A percentile compares a stretch with the other conserved stretches of the same genome.
Evolutionary conservation across 495 filamentous ascomycete genomes (phyloP).

Genomic region (Penicillium odoratum): DNA sequence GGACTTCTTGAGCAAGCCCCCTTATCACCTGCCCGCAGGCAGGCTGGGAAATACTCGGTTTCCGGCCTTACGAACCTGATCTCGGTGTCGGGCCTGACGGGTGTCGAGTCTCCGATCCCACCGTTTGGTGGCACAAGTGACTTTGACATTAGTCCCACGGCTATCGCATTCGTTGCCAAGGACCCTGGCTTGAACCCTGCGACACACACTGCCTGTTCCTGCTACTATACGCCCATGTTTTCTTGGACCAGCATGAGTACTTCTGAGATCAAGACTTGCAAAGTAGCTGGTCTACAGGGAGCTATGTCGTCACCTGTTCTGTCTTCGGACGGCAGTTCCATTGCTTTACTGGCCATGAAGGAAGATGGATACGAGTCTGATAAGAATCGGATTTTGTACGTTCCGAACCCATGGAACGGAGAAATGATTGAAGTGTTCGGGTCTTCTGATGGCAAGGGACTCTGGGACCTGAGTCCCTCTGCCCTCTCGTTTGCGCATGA

Average conservation of each 20-base stretch:
- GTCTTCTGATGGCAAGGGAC: constrained; percentile 59
- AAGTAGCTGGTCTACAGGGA: constrained; percentile 54
- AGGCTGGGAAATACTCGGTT: constrained; percentile 45
- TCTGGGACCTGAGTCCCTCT: constrained; percentile 69
- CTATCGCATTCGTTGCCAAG: constrained; percentile 80
- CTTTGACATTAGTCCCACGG: constrained; percentile 56
- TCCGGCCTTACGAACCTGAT: constrained; percentile 52
- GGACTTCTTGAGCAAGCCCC: constrained; percentile 57
- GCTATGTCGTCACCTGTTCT: constrained; percentile 76
- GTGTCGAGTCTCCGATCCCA: constrained; percentile 55
- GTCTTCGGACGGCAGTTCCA: constrained; percentile 67
- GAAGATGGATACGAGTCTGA: constrained; percentile 87
- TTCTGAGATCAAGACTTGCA: constrained; percentile 38
- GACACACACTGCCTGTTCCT: constrained; percentile 72
- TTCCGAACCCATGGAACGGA: constrained; percentile 59
- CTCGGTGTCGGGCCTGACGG: constrained; percentile 39
- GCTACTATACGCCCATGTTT: constrained; percentile 62
- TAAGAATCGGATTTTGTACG: constrained; percentile 73
- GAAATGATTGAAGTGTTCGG: constrained; percentile 60
- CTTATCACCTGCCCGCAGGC: constrained; percentile 34
- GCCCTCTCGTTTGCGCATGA: constrained; percentile 65
- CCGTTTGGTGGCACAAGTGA: constrained; percentile 60
- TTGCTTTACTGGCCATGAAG: constrained; percentile 81
- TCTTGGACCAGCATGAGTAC: constrained; percentile 55
- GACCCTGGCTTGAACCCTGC: constrained; percentile 78